Evolutionary conservation across 2,329 filamentous ascomycete species (phyloP).

Genomic region (Rutstroemia sp.): DNA sequence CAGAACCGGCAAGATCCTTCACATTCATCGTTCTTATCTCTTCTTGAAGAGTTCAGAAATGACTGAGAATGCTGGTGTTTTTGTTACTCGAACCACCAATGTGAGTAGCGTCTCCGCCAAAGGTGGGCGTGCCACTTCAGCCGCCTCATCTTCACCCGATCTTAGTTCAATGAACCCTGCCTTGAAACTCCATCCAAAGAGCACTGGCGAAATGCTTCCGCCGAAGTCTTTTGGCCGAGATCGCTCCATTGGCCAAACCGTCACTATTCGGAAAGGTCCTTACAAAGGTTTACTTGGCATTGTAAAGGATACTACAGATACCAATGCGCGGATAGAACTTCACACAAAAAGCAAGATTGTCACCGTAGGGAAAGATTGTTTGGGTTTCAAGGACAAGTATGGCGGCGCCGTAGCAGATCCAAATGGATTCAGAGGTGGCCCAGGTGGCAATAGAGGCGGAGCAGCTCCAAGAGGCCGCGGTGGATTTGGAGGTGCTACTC

Average conservation of each 20-base stretch:
- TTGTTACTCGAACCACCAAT: slow-evolving; percentile 77
- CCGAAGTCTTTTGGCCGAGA: slow-evolving; percentile 73
- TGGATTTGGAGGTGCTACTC: slow-evolving; percentile 40
- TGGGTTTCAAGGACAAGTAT: slow-evolving; percentile 79
- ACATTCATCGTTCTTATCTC: slow-evolving; percentile 87
- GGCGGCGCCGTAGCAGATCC: slow-evolving; percentile 75
- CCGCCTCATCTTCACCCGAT: slow-evolving; percentile 59
- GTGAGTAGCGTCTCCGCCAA: slow-evolving; percentile 92
- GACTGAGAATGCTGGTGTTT: slow-evolving; percentile 82
- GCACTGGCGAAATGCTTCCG: slow-evolving; percentile 49
- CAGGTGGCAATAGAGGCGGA: slow-evolving; percentile 36
- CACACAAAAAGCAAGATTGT: slow-evolving; percentile 93
- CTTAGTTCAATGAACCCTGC: slow-evolving; percentile 89
- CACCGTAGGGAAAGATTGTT: slow-evolving; percentile 69
- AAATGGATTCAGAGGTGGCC: slow-evolving; percentile 30
- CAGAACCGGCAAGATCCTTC: slow-evolving; percentile 80
- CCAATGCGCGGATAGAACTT: slow-evolving; percentile 79
- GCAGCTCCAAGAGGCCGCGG: slow-evolving; percentile 30
- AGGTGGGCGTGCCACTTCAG: slow-evolving; percentile 64
- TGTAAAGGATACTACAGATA: slow-evolving; percentile 88
- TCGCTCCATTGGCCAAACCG: slow-evolving; percentile 80
- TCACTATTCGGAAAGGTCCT: slow-evolving; percentile 77
- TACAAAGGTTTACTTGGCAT: slow-evolving; percentile 93
- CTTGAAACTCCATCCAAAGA: slow-evolving; percentile 61
- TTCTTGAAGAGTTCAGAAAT: slow-evolving; percentile 81